Conservation (phyloP, 768 basidiomycete species). For the Rhizopogon salebrosus region DNA sequence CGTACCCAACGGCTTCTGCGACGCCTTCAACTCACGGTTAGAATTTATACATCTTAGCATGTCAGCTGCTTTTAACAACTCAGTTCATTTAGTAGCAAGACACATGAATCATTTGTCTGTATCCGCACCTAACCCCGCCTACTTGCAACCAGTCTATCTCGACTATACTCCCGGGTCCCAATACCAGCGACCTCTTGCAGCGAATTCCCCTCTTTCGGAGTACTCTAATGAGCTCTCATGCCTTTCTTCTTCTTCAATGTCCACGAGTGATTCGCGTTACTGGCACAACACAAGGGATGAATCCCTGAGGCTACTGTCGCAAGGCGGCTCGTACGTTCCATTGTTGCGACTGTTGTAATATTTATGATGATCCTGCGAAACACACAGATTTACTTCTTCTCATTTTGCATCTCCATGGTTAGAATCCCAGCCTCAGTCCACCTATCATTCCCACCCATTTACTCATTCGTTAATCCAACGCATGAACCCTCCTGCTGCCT, state of each 20-base stretch:
- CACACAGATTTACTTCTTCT: constrained; percentile 19
- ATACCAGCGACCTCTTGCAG: constrained; percentile 27
- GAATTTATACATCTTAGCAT: constrained; percentile 7
- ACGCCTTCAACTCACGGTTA: constrained; percentile 74
- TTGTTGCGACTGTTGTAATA: not conserved
- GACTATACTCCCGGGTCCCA: constrained; percentile 21
- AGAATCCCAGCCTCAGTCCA: constrained; percentile 38
- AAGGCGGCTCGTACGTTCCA: constrained; percentile 43
- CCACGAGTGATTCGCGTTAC: constrained; percentile 45
- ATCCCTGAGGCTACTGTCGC: constrained; percentile 54
- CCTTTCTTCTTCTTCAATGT: constrained; percentile 43
- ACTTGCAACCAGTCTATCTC: constrained; percentile 54
- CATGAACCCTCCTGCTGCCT: constrained; percentile 52
- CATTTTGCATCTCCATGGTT: constrained; percentile 30
- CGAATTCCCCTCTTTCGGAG: constrained; percentile 58
- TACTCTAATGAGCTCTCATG: constrained; percentile 60
- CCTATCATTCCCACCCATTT: constrained; percentile 51
- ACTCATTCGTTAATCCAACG: constrained; percentile 65
- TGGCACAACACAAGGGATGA: constrained; percentile 64
- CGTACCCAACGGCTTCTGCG: constrained; percentile 72
- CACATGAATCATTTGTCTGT: constrained; percentile 60
- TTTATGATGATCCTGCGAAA: constrained; percentile 3
- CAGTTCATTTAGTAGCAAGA: constrained; percentile 53
- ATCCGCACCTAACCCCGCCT: constrained; percentile 56
- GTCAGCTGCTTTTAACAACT: not conserved